These are phyloP conservation scores for Dryas alaskensis DNA, from an alignment of 306 rosid genomes.

Conservation along the genomic window DNA sequence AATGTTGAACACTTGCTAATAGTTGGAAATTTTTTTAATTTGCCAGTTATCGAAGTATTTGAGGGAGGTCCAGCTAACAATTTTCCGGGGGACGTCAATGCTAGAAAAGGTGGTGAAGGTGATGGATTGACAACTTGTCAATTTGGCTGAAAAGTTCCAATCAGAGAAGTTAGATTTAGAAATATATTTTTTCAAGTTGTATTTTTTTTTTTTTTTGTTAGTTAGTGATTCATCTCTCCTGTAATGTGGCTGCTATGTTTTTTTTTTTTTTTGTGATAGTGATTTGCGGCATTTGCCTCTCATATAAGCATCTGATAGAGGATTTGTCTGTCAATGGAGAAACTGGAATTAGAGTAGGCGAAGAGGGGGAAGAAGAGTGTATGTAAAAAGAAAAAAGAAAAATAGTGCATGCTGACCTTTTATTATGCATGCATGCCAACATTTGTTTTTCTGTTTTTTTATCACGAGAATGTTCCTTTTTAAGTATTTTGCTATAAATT, in stretches of 20 bases:
- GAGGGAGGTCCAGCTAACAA: conserved; percentile 90
- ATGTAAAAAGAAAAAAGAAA: conserved; percentile 29
- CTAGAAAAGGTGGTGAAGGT: conserved; percentile 76
- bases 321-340: conserved; percentile 37
- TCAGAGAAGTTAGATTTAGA: not conserved
- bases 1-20: not conserved
- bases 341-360: conserved; percentile 31
- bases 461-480: not conserved
- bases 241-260: conserved; percentile 27
- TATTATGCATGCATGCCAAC: conserved; percentile 51
- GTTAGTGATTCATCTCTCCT: conserved; percentile 22
- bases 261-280: conserved; percentile 21
- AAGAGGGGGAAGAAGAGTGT: conserved; percentile 11
- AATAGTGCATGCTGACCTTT: conserved; percentile 66
- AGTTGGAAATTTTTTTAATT: not conserved
- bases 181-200: not conserved
- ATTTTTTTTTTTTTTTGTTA: conserved; percentile 39
- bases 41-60: conserved; percentile 67
- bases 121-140: conserved; percentile 21
- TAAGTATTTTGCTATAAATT: not conserved
- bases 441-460: conserved; percentile 12
- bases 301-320: not conserved
- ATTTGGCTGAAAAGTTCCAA: not conserved
- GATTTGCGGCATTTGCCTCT: conserved; percentile 37
- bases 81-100: conserved; percentile 89